Percentiles rank a stretch among this genome's conserved stretches.
Evolutionary conservation across 352 stramenopile genomes (phyloP).

Genomic region (Pythium angustatum): DNA sequence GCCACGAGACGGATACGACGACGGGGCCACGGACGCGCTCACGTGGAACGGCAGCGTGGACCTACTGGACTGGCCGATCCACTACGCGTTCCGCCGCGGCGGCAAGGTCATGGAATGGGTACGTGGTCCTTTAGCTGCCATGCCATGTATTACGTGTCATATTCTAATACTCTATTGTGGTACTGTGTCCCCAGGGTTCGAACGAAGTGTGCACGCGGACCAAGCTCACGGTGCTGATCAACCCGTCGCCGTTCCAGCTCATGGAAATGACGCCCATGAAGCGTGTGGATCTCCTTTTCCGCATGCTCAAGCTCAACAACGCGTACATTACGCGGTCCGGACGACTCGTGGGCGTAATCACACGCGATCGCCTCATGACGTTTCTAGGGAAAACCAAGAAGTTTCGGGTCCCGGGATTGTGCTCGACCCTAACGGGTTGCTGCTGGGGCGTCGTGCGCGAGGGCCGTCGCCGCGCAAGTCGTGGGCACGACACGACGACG

Average conservation of each 20-base stretch:
- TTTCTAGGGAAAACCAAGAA: constrained; percentile 73
- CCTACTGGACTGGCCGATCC: constrained; percentile 55
- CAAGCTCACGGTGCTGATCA: constrained; percentile 73
- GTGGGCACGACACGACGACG: not conserved
- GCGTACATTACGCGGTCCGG: constrained; percentile 84
- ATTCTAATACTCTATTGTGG: not conserved
- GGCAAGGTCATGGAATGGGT: constrained; percentile 78
- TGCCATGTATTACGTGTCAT: not conserved
- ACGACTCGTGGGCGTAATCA: constrained; percentile 77
- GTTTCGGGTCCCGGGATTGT: constrained; percentile 56
- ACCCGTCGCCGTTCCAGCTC: constrained; percentile 78
- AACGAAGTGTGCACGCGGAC: constrained; percentile 62
- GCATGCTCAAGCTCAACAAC: constrained; percentile 90
- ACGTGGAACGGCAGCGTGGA: constrained; percentile 13
- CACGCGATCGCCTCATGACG: constrained; percentile 73
- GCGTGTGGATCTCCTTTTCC: constrained; percentile 83
- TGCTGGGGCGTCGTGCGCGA: constrained; percentile 18
- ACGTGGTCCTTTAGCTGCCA: constrained; percentile 7
- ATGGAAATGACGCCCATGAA: constrained; percentile 87
- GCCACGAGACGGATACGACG: too few species aligned
- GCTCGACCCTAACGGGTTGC: constrained; percentile 44
- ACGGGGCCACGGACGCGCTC: not conserved
- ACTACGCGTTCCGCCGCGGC: constrained; percentile 70
- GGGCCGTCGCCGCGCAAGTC: constrained; percentile 2
- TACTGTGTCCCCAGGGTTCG: constrained; percentile 34